Evolutionary conservation across 441 rosid genomes (phyloP), one percentile per base, ranked within the genome.

Genomic region (Croton laevigatus): DNA sequence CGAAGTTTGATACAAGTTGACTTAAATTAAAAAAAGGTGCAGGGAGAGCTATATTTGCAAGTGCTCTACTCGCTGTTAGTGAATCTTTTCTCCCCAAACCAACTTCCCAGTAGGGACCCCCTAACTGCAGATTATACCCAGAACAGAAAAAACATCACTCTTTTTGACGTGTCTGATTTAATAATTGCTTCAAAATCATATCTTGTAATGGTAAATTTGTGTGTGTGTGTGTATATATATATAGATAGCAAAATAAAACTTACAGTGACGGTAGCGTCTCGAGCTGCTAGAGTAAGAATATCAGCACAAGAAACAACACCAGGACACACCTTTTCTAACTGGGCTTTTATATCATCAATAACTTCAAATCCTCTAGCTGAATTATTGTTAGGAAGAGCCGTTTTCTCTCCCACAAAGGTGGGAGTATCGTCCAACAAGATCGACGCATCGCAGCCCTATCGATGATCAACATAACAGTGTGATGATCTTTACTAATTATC

Each of bases 11-110:
- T 17, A 46, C 53, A 32, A 86, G 66, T n/a, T 37, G 22, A n/a
- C 12, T 51, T 1, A 87, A 64, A 44, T 73, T 74, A 59, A 79
- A 84, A 1, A 57, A 68, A 0, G 89, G 83, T 45, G 76, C 45
- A 5, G 88, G 89, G 32, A 90, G 70, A 17, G 70, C 73, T 1
- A 49, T 4, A 44, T 80, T 83, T 1, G 80, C 83, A 27, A 78
- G 80, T 0, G 66, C 69, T 23, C 6, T 59, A 62, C 74, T 82
- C 37, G 86, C 88, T 1, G 78, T 81, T 10, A 76, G 72, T 27
- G 82, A 68, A 67, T 87, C 91, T 75, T 87, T 85, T 83, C 94
- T 79, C 71, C 92, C 94, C 34, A 85, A 37, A 5, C 69, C 72
- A 52, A 86, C 89, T 27, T 66, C 32, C 94, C 87, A 85, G 22